A percentile compares a stretch with the other conserved stretches of the same genome.
Evolutionary conservation across 768 basidiomycete genomes (phyloP).

Genomic region (Xerocomus spinulosus): DNA sequence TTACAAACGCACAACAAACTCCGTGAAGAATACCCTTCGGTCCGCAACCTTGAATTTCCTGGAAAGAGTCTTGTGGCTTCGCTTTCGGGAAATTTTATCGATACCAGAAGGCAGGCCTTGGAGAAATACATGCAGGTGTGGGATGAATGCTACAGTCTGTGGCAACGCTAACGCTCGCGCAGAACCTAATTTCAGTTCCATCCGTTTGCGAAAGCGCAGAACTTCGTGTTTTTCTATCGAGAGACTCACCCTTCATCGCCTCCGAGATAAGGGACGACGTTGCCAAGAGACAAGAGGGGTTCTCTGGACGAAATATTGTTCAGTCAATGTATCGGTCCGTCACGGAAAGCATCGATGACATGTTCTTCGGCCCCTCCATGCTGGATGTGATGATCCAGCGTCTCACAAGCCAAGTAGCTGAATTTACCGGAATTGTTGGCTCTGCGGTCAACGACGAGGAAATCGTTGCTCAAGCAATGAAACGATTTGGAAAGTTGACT

Average conservation of each 20-base stretch:
- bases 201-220: slow-evolving; percentile 78
- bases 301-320: slow-evolving; percentile 73
- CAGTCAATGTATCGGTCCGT: slow-evolving; percentile 88
- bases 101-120: slow-evolving; percentile 68
- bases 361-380: slow-evolving; percentile 96
- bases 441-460: slow-evolving; percentile 80
- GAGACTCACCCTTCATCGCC: slow-evolving; percentile 78
- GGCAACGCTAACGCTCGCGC: slow-evolving; percentile 3
- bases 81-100: slow-evolving; percentile 85
- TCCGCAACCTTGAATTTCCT: slow-evolving; percentile 80
- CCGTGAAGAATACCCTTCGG: slow-evolving; percentile 64
- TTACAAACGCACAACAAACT: slow-evolving; percentile 82
- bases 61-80: slow-evolving; percentile 87
- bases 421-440: slow-evolving; percentile 80
- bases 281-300: slow-evolving; percentile 41
- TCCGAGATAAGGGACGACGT: slow-evolving; percentile 40
- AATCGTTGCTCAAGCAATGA: slow-evolving; percentile 73
- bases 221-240: slow-evolving; percentile 79
- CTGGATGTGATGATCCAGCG: slow-evolving; percentile 91
- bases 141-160: background rate
- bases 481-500: slow-evolving; percentile 58
- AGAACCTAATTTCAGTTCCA: slow-evolving; percentile 73
- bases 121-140: slow-evolving; percentile 89
- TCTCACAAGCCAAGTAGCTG: slow-evolving; percentile 83
- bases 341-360: slow-evolving; percentile 93